Conservation (phyloP, 2,329 filamentous ascomycete genomes). For the Cladophialophora bantiana region DNA sequence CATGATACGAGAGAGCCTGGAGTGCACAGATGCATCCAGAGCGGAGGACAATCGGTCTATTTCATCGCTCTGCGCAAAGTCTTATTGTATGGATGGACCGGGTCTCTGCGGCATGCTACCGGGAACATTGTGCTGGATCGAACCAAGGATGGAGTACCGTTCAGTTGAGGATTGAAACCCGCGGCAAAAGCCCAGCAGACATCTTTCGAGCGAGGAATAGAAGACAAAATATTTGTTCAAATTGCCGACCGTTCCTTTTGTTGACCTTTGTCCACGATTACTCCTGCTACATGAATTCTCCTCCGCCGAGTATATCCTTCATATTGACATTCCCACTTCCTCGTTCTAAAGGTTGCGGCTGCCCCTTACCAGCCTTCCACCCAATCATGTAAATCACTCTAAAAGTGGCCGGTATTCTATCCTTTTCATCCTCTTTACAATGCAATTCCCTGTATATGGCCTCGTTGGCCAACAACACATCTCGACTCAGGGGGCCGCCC, state of each 20-base stretch:
- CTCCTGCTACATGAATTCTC: conserved; percentile 43
- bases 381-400: conserved; percentile 98
- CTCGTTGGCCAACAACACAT: conserved; percentile 86
- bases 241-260: background rate
- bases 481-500: conserved; percentile 79
- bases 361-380: conserved; percentile 84
- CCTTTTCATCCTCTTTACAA: conserved; percentile 66
- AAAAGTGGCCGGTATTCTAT: conserved; percentile 82
- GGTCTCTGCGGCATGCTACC: conserved; percentile 11
- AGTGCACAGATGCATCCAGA: background rate
- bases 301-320: conserved; percentile 74
- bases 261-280: conserved; percentile 24
- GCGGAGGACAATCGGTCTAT: background rate
- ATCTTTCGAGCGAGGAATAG: conserved; percentile 9
- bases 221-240: conserved; percentile 16
- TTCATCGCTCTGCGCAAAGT: background rate
- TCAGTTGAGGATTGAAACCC: conserved; percentile 12
- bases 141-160: conserved; percentile 18
- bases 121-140: conserved; percentile 26
- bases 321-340: conserved; percentile 88
- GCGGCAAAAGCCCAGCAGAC: background rate
- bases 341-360: conserved; percentile 78
- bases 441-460: conserved; percentile 89
- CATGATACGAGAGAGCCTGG: conserved; percentile 5
- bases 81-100: background rate